Conservation (phyloP, 345 rosid genomes). For the Populus ilicifolia region DNA sequence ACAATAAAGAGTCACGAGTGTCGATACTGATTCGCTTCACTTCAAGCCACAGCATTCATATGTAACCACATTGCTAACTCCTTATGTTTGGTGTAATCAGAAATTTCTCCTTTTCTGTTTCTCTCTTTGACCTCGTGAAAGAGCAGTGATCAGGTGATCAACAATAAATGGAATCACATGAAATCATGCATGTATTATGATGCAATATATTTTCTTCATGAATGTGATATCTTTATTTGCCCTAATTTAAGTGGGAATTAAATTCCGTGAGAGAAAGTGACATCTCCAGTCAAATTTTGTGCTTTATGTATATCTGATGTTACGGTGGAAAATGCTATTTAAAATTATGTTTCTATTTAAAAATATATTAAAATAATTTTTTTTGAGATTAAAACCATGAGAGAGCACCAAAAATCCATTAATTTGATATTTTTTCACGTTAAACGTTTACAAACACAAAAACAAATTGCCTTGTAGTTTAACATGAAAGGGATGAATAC, state of each 20-base stretch:
- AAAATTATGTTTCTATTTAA: too few relatives aligned
- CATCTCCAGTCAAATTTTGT: too few relatives aligned
- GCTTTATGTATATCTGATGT: too few relatives aligned
- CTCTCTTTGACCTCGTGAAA: not conserved
- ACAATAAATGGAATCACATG: not conserved
- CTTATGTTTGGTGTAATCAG: not conserved
- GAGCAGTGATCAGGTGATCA: not conserved
- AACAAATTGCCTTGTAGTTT: too few relatives aligned
- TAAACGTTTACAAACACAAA: too few relatives aligned
- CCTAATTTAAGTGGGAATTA: not conserved
- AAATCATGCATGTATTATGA: not conserved
- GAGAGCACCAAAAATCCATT: too few relatives aligned
- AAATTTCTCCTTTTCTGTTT: not conserved
- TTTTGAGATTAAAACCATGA: too few relatives aligned
- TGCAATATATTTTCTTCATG: not conserved
- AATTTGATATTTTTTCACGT: too few relatives aligned
- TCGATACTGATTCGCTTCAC: not conserved
- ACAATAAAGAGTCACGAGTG: constrained; percentile 80
- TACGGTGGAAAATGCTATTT: too few relatives aligned
- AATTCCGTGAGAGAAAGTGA: not conserved
- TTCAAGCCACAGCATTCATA: constrained; percentile 17
- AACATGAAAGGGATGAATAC: not conserved
- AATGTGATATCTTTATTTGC: not conserved
- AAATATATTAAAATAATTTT: too few relatives aligned
- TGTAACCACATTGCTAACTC: constrained; percentile 10